Evolutionary conservation across 176 grass and related monocot species (phyloP), one percentile per base, ranked within the genome.

Genomic region (Olyra latifolia): DNA sequence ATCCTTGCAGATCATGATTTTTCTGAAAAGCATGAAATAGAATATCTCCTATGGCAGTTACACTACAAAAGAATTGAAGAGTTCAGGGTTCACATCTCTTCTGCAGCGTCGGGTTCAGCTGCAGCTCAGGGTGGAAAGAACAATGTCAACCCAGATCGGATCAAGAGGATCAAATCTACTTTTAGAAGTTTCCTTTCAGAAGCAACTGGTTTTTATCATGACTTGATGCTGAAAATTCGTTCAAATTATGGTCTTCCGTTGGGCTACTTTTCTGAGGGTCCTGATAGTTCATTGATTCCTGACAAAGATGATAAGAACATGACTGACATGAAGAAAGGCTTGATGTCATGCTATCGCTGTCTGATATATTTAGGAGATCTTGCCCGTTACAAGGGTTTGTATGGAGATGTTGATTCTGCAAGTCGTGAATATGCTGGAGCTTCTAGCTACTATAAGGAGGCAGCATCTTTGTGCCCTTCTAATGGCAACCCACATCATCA

Each of bases 291-390:
- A 69, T 23, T 45, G 4, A 0, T 71, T 71, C 24, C 80, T 38
- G 52, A 66, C 11, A 91, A 87, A 72, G 86, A 93, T 81, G 86
- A 91, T 62, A 95, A 87, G 48, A 92, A 66, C 80, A 79, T 65
- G 43, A 25, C 56, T 80, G 88, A 89, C 24, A 76, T 83, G 61
- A 91, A 93, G 81, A 95, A 95, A 85, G 92, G 90, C 28, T 63
- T 95, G 61, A 62, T 93, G 79, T 95, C 95, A 86, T 98, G 95
- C 78, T 86, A 98, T 64, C 83, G 90, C 22, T 95, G 92, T 69
- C 90, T 98, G 74, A 98, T 98, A 89, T 98, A 98, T 83, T 83
- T 98, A 78, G 95, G 95, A 70, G 95, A 98, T 80, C 91, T 98
- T 86, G 90, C 95, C 43, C 92, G 95, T 65, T 98, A 95, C 66